phyloP scores from a whole-genome alignment of 2,329 filamentous ascomycete genomes.

The Fusarium odoratissimum region DNA sequence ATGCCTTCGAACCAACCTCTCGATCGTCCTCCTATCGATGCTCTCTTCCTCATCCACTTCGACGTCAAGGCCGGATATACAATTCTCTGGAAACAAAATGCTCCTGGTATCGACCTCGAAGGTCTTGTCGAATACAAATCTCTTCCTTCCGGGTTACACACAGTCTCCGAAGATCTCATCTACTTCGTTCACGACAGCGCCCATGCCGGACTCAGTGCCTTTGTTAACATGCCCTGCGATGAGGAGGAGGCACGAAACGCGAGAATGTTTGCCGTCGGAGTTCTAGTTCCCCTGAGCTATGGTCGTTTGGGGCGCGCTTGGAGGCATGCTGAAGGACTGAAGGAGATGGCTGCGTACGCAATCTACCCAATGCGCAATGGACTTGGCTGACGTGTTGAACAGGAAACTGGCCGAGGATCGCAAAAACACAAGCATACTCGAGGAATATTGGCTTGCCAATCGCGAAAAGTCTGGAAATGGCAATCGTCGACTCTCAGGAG shows the following conservation, averaged over 20 bases:
- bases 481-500: slow-evolving; percentile 51
- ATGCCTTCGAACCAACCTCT: slow-evolving; percentile 47
- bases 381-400: slow-evolving; percentile 38
- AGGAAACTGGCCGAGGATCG: slow-evolving; percentile 74
- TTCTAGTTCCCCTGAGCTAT: slow-evolving; percentile 86
- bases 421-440: slow-evolving; percentile 71
- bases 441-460: slow-evolving; percentile 80
- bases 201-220: slow-evolving; percentile 91
- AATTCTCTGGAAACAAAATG: slow-evolving; percentile 85
- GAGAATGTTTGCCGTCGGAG: slow-evolving; percentile 90
- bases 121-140: slow-evolving; percentile 96
- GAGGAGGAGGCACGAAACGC: slow-evolving; percentile 85
- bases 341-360: slow-evolving; percentile 76
- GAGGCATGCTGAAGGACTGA: slow-evolving; percentile 83
- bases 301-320: slow-evolving; percentile 89
- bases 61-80: slow-evolving; percentile 94
- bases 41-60: slow-evolving; percentile 90
- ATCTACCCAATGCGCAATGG: background rate
- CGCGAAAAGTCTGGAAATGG: slow-evolving; percentile 53
- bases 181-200: slow-evolving; percentile 89
- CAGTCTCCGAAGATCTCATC: slow-evolving; percentile 86
- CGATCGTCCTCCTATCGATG: slow-evolving; percentile 65
- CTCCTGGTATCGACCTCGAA: slow-evolving; percentile 78
- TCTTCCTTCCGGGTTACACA: slow-evolving; percentile 91
- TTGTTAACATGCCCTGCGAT: slow-evolving; percentile 83